Evolutionary conservation across 1,139 yeast species (phyloP).

Genomic region (Yamadazyma diddensiae): DNA sequence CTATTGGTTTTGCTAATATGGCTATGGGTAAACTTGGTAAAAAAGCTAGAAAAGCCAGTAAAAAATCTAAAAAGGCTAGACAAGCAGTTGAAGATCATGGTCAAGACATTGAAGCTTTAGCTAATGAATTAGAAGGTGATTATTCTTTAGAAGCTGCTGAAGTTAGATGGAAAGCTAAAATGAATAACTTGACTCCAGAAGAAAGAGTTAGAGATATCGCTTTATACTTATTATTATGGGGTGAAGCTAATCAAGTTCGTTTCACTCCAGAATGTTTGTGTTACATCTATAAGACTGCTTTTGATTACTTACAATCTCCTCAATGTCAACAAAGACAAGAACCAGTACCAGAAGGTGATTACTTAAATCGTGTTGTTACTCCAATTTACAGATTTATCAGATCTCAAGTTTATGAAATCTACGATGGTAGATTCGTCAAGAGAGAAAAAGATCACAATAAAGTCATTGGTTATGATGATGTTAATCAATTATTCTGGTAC

Average conservation of each 20-base stretch:
- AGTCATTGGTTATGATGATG: slow-evolving; percentile 96
- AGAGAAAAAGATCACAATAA: slow-evolving; percentile 96
- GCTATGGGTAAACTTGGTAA: slow-evolving; percentile 66
- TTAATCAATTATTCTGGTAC: slow-evolving; percentile 98
- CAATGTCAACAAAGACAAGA: slow-evolving; percentile 88
- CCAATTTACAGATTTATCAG: slow-evolving; percentile 89
- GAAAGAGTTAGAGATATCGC: slow-evolving; percentile 92
- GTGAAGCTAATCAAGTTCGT: slow-evolving; percentile 97
- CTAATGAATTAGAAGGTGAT: slow-evolving; percentile 85
- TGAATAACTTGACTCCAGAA: slow-evolving; percentile 46
- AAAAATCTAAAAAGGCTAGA: slow-evolving; percentile 63
- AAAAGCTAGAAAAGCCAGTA: slow-evolving; percentile 49
- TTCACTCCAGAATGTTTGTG: slow-evolving; percentile 92
- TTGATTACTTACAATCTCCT: slow-evolving; percentile 82
- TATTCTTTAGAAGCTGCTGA: slow-evolving; percentile 57
- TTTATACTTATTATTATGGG: slow-evolving; percentile 90
- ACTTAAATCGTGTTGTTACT: slow-evolving; percentile 84
- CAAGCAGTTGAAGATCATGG: slow-evolving; percentile 52
- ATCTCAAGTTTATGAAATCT: slow-evolving; percentile 91
- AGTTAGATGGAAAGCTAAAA: slow-evolving; percentile 50
- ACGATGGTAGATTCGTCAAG: slow-evolving; percentile 93
- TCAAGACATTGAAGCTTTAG: slow-evolving; percentile 50
- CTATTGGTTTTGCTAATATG: slow-evolving; percentile 55
- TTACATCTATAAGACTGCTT: slow-evolving; percentile 90
- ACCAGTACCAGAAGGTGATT: slow-evolving; percentile 95